Conservation (phyloP, 2,329 filamentous ascomycete species). For the Aureobasidium sp. region DNA sequence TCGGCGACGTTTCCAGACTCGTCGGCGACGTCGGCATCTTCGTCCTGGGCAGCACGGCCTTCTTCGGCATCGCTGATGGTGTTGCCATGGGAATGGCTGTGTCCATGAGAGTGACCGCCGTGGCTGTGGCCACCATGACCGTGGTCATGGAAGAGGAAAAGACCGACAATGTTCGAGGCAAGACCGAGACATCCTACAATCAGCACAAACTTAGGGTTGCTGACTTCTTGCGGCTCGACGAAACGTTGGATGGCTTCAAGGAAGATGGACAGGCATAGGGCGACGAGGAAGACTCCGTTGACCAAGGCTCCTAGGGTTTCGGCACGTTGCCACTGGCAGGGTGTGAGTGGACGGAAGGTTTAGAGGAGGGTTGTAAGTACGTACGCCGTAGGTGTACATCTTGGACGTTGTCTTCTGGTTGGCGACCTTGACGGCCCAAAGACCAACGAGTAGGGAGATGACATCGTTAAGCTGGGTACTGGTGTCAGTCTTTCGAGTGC, state of each 20-base stretch:
- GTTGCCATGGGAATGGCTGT: slow-evolving; percentile 31
- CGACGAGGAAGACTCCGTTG: slow-evolving; percentile 96
- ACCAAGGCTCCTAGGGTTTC: slow-evolving; percentile 94
- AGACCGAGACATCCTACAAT: slow-evolving; percentile 84
- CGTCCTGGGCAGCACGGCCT: slow-evolving; percentile 45
- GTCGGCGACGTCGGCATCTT: slow-evolving; percentile 44
- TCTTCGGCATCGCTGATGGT: slow-evolving; percentile 41
- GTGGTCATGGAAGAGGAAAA: slow-evolving; percentile 89
- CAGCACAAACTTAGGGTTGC: slow-evolving; percentile 77
- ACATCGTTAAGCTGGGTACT: slow-evolving; percentile 79
- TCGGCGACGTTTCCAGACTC: slow-evolving; percentile 55
- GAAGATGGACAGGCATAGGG: slow-evolving; percentile 91
- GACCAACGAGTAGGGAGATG: slow-evolving; percentile 80
- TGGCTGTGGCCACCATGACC: slow-evolving; percentile 61
- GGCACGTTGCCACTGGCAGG: slow-evolving; percentile 77
- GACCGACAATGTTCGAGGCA: slow-evolving; percentile 78
- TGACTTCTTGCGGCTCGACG: slow-evolving; percentile 81
- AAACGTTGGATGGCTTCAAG: slow-evolving; percentile 90
- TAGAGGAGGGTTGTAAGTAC: slow-evolving; percentile 28
- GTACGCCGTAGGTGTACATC: slow-evolving; percentile 88
- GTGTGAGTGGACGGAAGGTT: slow-evolving; percentile 19
- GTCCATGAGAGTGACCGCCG: slow-evolving; percentile 51
- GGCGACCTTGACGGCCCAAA: slow-evolving; percentile 91
- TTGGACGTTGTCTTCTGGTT: slow-evolving; percentile 74
- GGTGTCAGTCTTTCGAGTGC: not conserved